These are phyloP conservation scores for Amniculicola lignicola DNA, from an alignment of 495 filamentous ascomycete genomes.

Conservation along the genomic window DNA sequence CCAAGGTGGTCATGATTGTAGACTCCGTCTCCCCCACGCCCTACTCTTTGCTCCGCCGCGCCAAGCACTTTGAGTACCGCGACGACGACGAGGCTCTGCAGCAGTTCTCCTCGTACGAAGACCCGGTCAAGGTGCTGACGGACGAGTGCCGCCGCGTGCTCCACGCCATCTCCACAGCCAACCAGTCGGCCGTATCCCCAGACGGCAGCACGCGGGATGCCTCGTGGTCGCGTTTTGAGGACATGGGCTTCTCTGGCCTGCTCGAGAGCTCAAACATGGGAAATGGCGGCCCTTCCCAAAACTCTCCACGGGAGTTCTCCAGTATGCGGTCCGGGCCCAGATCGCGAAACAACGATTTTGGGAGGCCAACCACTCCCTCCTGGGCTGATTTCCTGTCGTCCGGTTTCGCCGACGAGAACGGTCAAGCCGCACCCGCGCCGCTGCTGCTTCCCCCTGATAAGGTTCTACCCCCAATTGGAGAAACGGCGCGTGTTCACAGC, in stretches of 20 bases:
- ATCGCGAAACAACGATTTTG: conserved; percentile 61
- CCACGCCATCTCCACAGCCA: conserved; percentile 79
- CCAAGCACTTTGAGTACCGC: conserved; percentile 92
- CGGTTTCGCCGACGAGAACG: conserved; percentile 76
- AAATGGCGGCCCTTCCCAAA: conserved; percentile 15
- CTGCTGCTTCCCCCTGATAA: conserved; percentile 87
- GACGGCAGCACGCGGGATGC: conserved; percentile 63
- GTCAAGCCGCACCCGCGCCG: conserved; percentile 52
- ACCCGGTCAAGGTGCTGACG: conserved; percentile 82
- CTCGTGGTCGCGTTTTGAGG: conserved; percentile 94
- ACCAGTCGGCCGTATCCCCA: conserved; percentile 67
- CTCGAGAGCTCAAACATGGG: conserved; percentile 20
- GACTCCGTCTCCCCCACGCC: conserved; percentile 93
- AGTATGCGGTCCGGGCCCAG: conserved; percentile 60
- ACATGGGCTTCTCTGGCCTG: conserved; percentile 81
- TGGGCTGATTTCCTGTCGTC: conserved; percentile 97
- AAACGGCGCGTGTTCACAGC: conserved; percentile 65
- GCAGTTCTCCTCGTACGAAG: conserved; percentile 81
- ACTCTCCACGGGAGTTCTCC: conserved; percentile 19
- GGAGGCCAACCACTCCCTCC: conserved; percentile 88
- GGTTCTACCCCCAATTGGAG: conserved; percentile 76
- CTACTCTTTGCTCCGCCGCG: conserved; percentile 83
- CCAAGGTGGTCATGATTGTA: conserved; percentile 94
- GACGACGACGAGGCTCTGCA: conserved; percentile 80
- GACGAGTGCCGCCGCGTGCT: conserved; percentile 92